A percentile compares a stretch with the other conserved stretches of the same genome.
Conservation (phyloP, 2,329 filamentous ascomycete genomes). For the Dryadomyces quercus-mongolicae region DNA sequence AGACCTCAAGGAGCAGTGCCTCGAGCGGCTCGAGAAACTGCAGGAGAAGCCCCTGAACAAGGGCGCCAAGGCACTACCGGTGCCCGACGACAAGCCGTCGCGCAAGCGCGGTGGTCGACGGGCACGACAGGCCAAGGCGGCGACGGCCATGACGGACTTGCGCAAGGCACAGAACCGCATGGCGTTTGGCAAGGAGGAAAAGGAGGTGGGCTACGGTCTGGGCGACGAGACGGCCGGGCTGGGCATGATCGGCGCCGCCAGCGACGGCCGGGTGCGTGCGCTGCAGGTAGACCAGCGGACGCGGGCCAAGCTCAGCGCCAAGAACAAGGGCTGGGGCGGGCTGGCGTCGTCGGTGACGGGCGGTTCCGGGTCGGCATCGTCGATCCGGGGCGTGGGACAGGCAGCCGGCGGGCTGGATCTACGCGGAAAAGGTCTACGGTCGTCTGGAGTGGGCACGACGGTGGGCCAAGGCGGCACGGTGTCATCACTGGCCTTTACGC, state of each 20-base stretch:
- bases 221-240: conserved; percentile 78
- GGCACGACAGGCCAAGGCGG: conserved; percentile 90
- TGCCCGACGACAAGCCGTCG: conserved; percentile 88
- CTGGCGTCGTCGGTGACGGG: conserved; percentile 42
- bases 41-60: conserved; percentile 87
- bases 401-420: conserved; percentile 53
- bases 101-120: conserved; percentile 84
- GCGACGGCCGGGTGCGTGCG: conserved; percentile 79
- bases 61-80: conserved; percentile 72
- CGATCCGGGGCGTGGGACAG: conserved; percentile 66
- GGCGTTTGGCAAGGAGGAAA: conserved; percentile 91
- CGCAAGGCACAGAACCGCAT: conserved; percentile 93
- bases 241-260: conserved; percentile 86
- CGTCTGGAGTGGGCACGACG: conserved; percentile 68
- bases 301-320: conserved; percentile 82
- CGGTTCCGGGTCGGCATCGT: conserved; percentile 61
- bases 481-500: conserved; percentile 84
- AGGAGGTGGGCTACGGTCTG: conserved; percentile 79
- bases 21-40: conserved; percentile 81
- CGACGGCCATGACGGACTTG: conserved; percentile 90
- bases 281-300: conserved; percentile 89
- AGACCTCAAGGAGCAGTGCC: conserved; percentile 67
- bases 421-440: conserved; percentile 65
- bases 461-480: conserved; percentile 61
- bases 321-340: conserved; percentile 89